A percentile compares a stretch with the other conserved stretches of the same genome.
Conservation (phyloP, 768 basidiomycete genomes). For the Termitomyces sp. region DNA sequence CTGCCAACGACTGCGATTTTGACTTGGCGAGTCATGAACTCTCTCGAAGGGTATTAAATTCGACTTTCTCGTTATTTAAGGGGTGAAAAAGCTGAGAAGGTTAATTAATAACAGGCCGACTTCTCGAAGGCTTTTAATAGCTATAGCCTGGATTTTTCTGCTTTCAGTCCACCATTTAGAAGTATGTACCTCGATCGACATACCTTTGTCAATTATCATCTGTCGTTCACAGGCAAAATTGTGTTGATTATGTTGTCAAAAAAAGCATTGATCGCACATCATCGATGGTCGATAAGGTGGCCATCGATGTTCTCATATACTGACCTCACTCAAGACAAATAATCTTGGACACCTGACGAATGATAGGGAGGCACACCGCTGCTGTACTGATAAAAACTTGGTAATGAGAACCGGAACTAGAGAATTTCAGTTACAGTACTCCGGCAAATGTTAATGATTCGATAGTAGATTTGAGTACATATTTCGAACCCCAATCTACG, state of each 20-base stretch:
- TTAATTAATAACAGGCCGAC: neutral
- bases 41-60: neutral
- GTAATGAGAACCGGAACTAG: neutral
- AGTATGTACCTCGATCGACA: neutral
- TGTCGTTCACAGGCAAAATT: neutral
- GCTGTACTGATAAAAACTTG: neutral
- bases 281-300: neutral
- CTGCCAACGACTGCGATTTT: slow-evolving; percentile 70
- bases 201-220: neutral
- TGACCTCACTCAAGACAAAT: neutral
- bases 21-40: slow-evolving; percentile 33
- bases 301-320: neutral
- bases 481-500: neutral
- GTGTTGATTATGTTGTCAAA: neutral
- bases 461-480: neutral
- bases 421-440: neutral
- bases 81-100: neutral
- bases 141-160: neutral
- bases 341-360: neutral
- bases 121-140: neutral
- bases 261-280: neutral
- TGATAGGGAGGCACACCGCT: neutral
- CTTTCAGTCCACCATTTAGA: neutral
- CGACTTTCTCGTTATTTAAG: neutral
- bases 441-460: neutral